Percentiles rank a stretch among this genome's conserved stretches.
Conservation (phyloP, 768 basidiomycete genomes). For the Leccinum sublutescens region DNA sequence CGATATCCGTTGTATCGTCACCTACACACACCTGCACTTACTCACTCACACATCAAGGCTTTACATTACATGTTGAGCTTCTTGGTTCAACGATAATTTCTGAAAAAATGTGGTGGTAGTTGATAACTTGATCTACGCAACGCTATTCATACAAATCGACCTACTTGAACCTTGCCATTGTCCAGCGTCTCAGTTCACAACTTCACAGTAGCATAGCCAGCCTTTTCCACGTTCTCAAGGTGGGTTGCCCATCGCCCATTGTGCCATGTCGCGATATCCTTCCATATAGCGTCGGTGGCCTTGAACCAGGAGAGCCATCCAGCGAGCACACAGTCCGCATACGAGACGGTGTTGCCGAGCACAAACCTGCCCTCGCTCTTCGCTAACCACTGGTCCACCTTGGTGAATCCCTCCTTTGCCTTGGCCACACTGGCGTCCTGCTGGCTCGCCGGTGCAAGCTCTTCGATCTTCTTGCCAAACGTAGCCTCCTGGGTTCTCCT, state of each 20-base stretch:
- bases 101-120: too few species aligned
- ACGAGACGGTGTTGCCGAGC: slow-evolving; percentile 34
- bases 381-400: slow-evolving; percentile 31
- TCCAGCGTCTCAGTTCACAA: slow-evolving; percentile 5
- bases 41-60: too few species aligned
- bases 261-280: slow-evolving; percentile 35
- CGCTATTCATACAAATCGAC: background rate
- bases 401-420: slow-evolving; percentile 23
- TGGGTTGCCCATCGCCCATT: slow-evolving; percentile 39
- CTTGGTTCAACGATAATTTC: too few species aligned
- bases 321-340: slow-evolving; percentile 37
- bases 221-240: slow-evolving; percentile 28
- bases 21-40: too few species aligned
- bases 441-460: slow-evolving; percentile 33
- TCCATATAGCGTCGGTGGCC: slow-evolving; percentile 32
- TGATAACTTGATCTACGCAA: background rate
- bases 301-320: slow-evolving; percentile 10
- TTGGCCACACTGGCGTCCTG: slow-evolving; percentile 29
- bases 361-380: slow-evolving; percentile 32
- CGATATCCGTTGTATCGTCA: background rate
- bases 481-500: slow-evolving; percentile 24
- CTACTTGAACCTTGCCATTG: background rate
- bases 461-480: slow-evolving; percentile 36
- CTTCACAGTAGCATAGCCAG: slow-evolving; percentile 25
- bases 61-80: too few species aligned